A percentile compares a stretch with the other conserved stretches of the same genome.
Evolutionary conservation across 805 yeast species (phyloP).

Genomic region (Metschnikowia koreensis): DNA sequence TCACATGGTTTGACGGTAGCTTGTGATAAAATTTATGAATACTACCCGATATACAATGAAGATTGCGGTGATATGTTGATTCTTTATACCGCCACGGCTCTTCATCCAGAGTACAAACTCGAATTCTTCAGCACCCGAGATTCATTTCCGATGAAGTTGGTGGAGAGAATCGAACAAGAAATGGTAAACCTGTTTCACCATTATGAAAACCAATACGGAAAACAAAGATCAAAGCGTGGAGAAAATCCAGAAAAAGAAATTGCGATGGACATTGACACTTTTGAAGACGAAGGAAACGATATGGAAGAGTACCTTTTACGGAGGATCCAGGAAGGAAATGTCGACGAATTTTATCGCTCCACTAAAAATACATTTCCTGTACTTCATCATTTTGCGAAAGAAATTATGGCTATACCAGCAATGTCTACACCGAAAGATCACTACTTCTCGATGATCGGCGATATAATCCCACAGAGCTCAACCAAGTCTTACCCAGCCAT

Average conservation of each 20-base stretch:
- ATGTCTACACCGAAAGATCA: background rate
- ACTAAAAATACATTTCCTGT: background rate
- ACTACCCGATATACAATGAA: slow-evolving; percentile 2
- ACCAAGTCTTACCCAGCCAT: slow-evolving; percentile 1
- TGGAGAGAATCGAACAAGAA: background rate
- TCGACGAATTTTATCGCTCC: background rate
- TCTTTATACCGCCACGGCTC: slow-evolving; percentile 4
- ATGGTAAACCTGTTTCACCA: background rate
- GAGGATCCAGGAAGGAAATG: background rate
- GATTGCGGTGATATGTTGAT: slow-evolving; percentile 2
- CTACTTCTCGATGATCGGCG: slow-evolving; percentile 2
- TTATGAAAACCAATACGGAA: background rate
- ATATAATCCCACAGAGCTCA: slow-evolving; percentile 3
- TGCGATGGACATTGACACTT: too few relatives aligned
- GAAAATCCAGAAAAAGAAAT: too few relatives aligned
- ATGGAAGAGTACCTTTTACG: background rate
- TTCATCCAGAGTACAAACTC: slow-evolving; percentile 1
- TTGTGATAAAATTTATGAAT: background rate
- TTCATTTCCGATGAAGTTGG: background rate
- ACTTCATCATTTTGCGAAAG: slow-evolving; percentile 4
- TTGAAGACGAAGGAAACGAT: too few relatives aligned
- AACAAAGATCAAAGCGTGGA: background rate
- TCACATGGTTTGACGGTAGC: slow-evolving; percentile 1
- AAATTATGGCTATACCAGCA: slow-evolving; percentile 3
- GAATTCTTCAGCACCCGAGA: background rate